These are phyloP conservation scores for Solanum rostratum DNA, from an alignment of 257 asterid species.

Conservation along the genomic window DNA sequence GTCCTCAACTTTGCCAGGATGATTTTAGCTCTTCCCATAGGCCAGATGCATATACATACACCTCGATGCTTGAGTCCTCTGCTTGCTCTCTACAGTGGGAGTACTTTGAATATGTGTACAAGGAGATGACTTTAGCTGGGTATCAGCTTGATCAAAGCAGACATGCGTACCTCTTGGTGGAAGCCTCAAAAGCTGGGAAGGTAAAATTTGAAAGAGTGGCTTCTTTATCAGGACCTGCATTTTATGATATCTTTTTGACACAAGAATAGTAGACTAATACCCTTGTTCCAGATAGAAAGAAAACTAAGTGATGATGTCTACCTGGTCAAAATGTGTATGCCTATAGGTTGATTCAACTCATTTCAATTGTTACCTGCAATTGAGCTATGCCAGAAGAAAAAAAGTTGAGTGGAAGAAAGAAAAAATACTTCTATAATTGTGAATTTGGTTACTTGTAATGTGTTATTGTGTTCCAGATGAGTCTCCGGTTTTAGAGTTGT, in stretches of 20 bases:
- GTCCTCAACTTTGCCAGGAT: conserved; percentile 9
- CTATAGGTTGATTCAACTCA: background rate
- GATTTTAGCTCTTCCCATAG: conserved; percentile 15
- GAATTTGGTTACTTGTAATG: background rate
- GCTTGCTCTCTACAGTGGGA: conserved; percentile 86
- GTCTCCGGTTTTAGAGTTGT: background rate
- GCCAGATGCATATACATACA: conserved; percentile 56
- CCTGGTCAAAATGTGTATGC: background rate
- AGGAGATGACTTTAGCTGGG: conserved; percentile 63
- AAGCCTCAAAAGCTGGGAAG: conserved; percentile 86
- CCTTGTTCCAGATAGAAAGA: background rate
- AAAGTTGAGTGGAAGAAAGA: background rate
- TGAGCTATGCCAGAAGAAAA: background rate
- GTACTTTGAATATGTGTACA: conserved; percentile 71
- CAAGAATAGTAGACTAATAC: background rate
- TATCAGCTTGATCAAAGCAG: conserved; percentile 39
- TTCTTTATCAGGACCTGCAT: background rate
- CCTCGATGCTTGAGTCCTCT: conserved; percentile 81
- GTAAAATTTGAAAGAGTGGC: conserved; percentile 19
- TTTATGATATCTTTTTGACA: background rate
- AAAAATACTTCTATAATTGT: background rate
- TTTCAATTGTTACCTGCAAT: background rate
- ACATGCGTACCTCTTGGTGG: conserved; percentile 41
- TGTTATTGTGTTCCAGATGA: background rate
- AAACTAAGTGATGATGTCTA: background rate